phyloP scores from a whole-genome alignment of 495 filamentous ascomycete species.

The Acidiella bohemica region DNA sequence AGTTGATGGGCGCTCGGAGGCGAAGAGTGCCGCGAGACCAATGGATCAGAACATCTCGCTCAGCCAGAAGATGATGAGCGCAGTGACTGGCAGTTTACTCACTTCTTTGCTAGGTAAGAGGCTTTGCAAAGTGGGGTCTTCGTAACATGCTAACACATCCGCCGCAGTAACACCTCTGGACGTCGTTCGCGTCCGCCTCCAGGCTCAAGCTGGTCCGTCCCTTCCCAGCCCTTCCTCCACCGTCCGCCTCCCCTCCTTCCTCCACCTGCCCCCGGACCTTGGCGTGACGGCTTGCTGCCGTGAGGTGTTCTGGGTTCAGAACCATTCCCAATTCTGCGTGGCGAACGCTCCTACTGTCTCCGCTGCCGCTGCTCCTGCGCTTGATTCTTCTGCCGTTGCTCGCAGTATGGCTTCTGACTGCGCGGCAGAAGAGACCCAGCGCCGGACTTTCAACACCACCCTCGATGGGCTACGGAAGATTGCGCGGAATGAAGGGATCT shows the following conservation, averaged over 20 bases:
- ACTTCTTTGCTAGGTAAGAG: conserved; percentile 78
- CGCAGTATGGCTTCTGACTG: conserved; percentile 46
- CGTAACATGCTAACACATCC: neutral
- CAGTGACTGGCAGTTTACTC: conserved; percentile 75
- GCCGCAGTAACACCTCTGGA: conserved; percentile 94
- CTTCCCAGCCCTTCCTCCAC: conserved; percentile 23
- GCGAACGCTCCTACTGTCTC: conserved; percentile 32
- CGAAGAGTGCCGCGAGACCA: conserved; percentile 1
- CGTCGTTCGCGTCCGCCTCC: conserved; percentile 87
- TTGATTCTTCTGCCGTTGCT: too few relatives aligned
- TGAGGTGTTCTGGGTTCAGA: conserved; percentile 92
- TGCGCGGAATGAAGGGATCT: conserved; percentile 80
- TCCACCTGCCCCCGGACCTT: conserved; percentile 56
- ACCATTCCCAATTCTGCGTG: conserved; percentile 70
- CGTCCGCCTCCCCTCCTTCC: conserved; percentile 38
- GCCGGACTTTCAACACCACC: conserved; percentile 75
- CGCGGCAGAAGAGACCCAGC: conserved; percentile 72
- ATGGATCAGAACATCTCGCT: conserved; percentile 49
- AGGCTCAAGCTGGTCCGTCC: conserved; percentile 56
- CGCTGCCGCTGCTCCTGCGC: conserved; percentile 27
- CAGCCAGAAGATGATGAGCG: conserved; percentile 84
- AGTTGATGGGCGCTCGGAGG: conserved; percentile 23
- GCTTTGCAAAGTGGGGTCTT: too few relatives aligned
- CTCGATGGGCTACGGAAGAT: conserved; percentile 90
- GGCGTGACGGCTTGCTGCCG: conserved; percentile 92